These are phyloP conservation scores for Kodamaea anthophila DNA, from an alignment of 1,139 yeast genomes.

Conservation along the genomic window DNA sequence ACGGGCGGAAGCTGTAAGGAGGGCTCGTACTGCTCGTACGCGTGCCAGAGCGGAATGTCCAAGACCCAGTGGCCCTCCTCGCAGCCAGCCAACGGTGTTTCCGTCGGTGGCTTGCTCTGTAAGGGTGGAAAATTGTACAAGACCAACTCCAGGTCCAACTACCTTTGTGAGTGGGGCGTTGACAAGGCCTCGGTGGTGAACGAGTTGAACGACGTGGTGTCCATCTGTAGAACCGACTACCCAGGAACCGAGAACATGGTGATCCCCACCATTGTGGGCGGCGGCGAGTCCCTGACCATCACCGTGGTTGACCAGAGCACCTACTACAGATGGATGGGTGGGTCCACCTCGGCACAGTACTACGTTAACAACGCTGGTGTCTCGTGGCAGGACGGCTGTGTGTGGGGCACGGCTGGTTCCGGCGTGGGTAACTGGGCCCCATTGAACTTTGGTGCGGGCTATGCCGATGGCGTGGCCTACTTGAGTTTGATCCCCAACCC, in stretches of 20 bases:
- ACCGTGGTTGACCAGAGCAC: constrained; percentile 71
- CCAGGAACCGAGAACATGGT: constrained; percentile 99
- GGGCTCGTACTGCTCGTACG: constrained; percentile 93
- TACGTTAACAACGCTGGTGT: constrained; percentile 97
- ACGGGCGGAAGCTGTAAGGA: constrained; percentile 63
- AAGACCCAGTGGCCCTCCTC: constrained; percentile 91
- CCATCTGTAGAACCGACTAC: constrained; percentile 95
- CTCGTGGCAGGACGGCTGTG: constrained; percentile 79
- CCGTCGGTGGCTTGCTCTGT: constrained; percentile 87
- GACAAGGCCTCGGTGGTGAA: constrained; percentile 64
- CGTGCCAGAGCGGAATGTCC: constrained; percentile 94
- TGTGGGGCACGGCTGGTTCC: constrained; percentile 80
- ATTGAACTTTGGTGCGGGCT: constrained; percentile 89
- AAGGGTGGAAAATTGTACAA: constrained; percentile 74
- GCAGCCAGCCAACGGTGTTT: constrained; percentile 83
- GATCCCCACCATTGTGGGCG: constrained; percentile 75
- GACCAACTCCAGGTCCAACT: constrained; percentile 54
- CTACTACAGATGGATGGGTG: constrained; percentile 81
- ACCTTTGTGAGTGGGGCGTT: constrained; percentile 83
- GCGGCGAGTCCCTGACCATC: constrained; percentile 60
- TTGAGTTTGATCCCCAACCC: constrained; percentile 94
- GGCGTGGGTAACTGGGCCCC: constrained; percentile 99
- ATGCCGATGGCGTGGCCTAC: constrained; percentile 71
- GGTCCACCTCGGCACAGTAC: constrained; percentile 87
- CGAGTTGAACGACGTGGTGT: constrained; percentile 58